Base-by-base conservation (phyloP, 1,284 basidiomycete genomes). In the Cryptococcus sp. region DNA sequence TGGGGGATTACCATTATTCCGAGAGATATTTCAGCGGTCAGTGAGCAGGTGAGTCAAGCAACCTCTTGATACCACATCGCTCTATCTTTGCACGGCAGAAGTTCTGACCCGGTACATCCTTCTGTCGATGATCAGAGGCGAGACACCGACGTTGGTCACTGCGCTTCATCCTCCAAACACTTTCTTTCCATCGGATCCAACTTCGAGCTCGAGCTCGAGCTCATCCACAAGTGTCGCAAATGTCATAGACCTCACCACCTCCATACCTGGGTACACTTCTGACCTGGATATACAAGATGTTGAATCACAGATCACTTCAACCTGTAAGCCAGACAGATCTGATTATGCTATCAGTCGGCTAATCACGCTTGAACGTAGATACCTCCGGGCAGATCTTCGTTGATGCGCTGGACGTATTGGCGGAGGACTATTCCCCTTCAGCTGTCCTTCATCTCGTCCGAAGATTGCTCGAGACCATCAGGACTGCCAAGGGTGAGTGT, bases 321-420 rank as follows among this genome's bases (percentile, higher is more conserved):
- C 2, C 8, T 70, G 73, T 75, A 49, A 44, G 71, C 61, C 17
- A 25, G 3, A 3, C 8, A 35, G 10, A 35, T 35, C 31, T 10
- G 7, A 8, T 8, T 35, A 35, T 8, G 31, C 31, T 10, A 35
- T 10, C 13, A 35, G 10, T 35, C 31, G 4, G 31, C 31, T 39
- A 17, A 46, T 50, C n/a, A 58, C 44, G 44, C 38, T n/a, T 25
- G 17, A 40, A 31, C 15, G 17, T 47, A 73, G 70, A 66, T 57
- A 47, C 57, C 5, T 60, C 65, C 2, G 61, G 67, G 16, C 72
- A 76, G 52, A 66, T 78, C 1, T 72, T 69, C 41, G 69, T 79
- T 35, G 77, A 79, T 58, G 75, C 70, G 0, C 49, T 71, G 0
- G 76, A 78, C 56, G 47, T 74, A 7, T 57, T 77, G 4, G 73